phyloP scores from a whole-genome alignment of 2,329 filamentous ascomycete genomes.

The Allantophomopsis lycopodina region DNA sequence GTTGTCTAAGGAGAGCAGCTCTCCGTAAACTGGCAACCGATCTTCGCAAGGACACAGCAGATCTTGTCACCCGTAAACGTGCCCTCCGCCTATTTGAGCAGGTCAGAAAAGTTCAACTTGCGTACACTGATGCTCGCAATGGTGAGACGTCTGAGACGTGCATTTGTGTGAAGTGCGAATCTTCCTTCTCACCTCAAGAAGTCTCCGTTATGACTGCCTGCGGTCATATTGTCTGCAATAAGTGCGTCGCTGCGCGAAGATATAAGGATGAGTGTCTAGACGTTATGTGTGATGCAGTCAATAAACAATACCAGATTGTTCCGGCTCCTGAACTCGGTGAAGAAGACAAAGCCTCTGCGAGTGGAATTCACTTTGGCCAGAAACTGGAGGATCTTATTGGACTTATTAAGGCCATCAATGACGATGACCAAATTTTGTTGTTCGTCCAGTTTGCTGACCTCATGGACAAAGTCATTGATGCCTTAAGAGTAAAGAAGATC shows the following conservation, averaged over 20 bases:
- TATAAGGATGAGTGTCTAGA: constrained; percentile 22
- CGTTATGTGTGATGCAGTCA: constrained; percentile 23
- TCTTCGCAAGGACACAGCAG: constrained; percentile 13
- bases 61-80: constrained; percentile 18
- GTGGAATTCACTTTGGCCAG: constrained; percentile 22
- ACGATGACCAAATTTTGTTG: constrained; percentile 34
- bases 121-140: not conserved
- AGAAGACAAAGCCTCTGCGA: constrained; percentile 9
- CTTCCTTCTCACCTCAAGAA: constrained; percentile 13
- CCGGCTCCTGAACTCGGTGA: constrained; percentile 20
- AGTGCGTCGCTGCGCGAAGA: constrained; percentile 19
- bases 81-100: constrained; percentile 19
- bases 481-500: constrained; percentile 19
- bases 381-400: constrained; percentile 32
- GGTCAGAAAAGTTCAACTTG: constrained; percentile 16
- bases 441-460: constrained; percentile 38
- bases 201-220: constrained; percentile 30
- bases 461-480: constrained; percentile 20
- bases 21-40: constrained; percentile 11
- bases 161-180: constrained; percentile 20
- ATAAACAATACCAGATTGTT: constrained; percentile 25
- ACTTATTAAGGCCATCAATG: constrained; percentile 24
- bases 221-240: constrained; percentile 34
- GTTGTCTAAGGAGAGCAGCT: not conserved
- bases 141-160: not conserved